Evolutionary conservation across 495 filamentous ascomycete genomes (phyloP), one percentile per base, ranked within the genome.

Genomic region (Neurospora pannonica): DNA sequence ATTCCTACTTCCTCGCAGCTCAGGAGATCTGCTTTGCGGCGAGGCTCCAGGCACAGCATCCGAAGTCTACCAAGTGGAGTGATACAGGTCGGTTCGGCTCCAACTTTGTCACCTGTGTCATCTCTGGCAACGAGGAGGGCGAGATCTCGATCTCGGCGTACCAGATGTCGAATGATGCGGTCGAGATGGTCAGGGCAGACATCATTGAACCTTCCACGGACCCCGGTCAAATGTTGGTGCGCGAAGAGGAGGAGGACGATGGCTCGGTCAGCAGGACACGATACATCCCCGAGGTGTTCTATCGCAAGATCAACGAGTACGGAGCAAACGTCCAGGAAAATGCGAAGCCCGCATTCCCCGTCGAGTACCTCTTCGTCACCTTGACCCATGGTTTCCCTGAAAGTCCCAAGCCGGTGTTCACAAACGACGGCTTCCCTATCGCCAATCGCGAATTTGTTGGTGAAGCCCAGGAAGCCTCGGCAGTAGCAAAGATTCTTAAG

Each of bases 231-330:
- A 98, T 99, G 96, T 89, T 99, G 42, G 95, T 99, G 15, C 94
- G 93, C 73, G 92, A 92, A 37, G 96, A 97, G 80, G 93, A 97
- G 70, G 93, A 94, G 77, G 92, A 95, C 42, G 92, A 95, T 71
- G 89, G 87, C 73, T 85, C 83, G 37, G 84, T 82, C n/a, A 92
- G 88, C 82, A 90, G 88, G 72, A 91, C 91, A 36, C 88, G 94
- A 70, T 99, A 99, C 79, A 97, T 98, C 54, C 96, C 97, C 3
- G 96, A 99, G 76, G 96, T 99, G 19, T 98, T 98, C 84, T 99
- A 95, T 83, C 90, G 96, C 69, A 88, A 90, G 72, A 94, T 97
- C 79, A 98, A 99, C 81, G 95, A 98, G 80, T 97, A 99, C 78
- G 97, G 97, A 8, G 92, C 91, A 72, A 97, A 92, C 78, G 96